Evolutionary conservation across 2,329 filamentous ascomycete genomes (phyloP), one percentile per base, ranked within the genome.

Genomic region (Conoideocrella luteorostrata): DNA sequence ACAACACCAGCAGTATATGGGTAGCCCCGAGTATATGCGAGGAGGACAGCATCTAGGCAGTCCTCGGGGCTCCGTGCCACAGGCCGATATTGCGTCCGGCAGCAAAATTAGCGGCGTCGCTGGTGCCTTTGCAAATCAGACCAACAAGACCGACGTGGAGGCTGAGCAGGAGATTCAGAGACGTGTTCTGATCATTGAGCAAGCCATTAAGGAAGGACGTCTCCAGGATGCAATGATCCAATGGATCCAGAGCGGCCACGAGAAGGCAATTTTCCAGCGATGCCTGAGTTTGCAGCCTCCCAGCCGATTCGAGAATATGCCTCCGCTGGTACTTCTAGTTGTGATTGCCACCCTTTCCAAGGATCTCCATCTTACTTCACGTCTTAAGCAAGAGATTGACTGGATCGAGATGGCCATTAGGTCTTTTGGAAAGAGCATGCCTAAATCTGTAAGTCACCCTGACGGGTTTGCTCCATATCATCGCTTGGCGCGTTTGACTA

Each of bases 181-280:
- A 39, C 64, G 72, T 41, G 71, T 84, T 18, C 71, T 77, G 15
- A 66, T 71, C 20, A 81, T 91, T 46, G 78, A 80, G 39, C 64
- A 70, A 39, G 66, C 80, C 34, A 80, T 93, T 64, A 69, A 74
- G 28, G 71, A 75, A 23, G 77, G 77, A 18, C 74, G 77, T 28
- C 74, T 75, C 44, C 80, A 85, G 55, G 74, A 77, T 42, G 82
- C 78, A 33, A 72, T 82, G 58, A 72, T 84, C 45, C 75, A 76
- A 47, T 85, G 81, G 81, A 74, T 85, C 44, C 81, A 86, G 61
- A 75, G 74, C 51, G 74, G 72, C 13, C 72, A 76, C 26, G 75
- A 81, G 57, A 72, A 80, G 46, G 76, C 81, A 47, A 74, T 85
- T 41, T 86, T 84, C 60, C 69, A 74, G 24, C 62, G 62, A 24